phyloP scores from a whole-genome alignment of 352 stramenopile genomes.

The Synura sp. region DNA sequence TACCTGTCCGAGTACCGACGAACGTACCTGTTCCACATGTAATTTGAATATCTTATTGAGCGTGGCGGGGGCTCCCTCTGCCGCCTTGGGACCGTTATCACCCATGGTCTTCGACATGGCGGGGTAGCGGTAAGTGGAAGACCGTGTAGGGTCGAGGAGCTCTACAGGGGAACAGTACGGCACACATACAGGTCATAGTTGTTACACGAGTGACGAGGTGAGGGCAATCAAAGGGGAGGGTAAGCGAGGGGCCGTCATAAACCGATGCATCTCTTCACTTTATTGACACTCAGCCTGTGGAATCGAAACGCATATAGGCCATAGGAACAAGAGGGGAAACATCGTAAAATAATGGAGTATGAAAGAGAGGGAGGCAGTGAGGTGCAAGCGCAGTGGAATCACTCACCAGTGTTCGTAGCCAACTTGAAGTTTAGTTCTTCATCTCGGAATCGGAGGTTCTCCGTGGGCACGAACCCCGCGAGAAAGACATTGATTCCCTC shows the following conservation, averaged over 20 bases:
- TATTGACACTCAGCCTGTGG: no score
- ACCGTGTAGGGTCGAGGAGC: no score
- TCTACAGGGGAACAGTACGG: no score
- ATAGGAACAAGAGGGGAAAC: not conserved
- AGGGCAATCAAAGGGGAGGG: no score
- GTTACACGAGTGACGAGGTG: no score
- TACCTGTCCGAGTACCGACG: no score
- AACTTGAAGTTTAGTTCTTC: slow-evolving; percentile 98
- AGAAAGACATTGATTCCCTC: slow-evolving; percentile 99
- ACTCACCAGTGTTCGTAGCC: slow-evolving; percentile 26
- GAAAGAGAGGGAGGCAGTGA: not conserved
- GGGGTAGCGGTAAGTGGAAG: slow-evolving; percentile 87
- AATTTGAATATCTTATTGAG: slow-evolving; percentile 90
- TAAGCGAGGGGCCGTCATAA: no score
- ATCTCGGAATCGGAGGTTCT: slow-evolving; percentile 98
- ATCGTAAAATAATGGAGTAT: not conserved
- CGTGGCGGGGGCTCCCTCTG: slow-evolving; percentile 28
- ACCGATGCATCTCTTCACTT: no score
- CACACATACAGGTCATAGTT: no score
- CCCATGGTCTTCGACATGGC: slow-evolving; percentile 97
- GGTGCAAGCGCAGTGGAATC: no score
- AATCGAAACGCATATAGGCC: no score
- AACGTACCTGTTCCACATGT: slow-evolving; percentile 66
- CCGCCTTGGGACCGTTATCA: not conserved
- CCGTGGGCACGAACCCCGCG: slow-evolving; percentile 95